These are phyloP conservation scores for Plectosphaerella cucumerina DNA, from an alignment of 2,329 filamentous ascomycete genomes.

Conservation along the genomic window DNA sequence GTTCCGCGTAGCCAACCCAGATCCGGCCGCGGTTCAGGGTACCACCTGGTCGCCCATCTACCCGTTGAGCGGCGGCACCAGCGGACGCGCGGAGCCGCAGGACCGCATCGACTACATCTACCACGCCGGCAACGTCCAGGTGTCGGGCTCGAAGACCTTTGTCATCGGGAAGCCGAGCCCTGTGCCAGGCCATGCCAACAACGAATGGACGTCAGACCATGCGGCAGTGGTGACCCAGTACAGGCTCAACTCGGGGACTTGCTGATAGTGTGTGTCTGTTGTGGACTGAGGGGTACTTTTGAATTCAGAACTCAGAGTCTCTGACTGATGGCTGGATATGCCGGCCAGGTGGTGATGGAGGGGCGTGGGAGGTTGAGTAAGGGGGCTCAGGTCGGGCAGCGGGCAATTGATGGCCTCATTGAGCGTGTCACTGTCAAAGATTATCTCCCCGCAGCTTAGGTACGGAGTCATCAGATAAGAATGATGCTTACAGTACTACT, in stretches of 20 bases:
- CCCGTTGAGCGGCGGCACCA: conserved; percentile 21
- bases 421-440: no score
- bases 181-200: conserved; percentile 27
- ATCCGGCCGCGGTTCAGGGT: conserved; percentile 26
- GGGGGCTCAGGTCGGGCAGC: no score
- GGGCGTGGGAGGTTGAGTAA: no score
- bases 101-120: conserved; percentile 40
- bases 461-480: no score
- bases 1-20: conserved; percentile 29
- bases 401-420: no score
- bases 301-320: no score
- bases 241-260: not conserved
- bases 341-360: no score
- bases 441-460: no score
- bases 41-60: conserved; percentile 37
- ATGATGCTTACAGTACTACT: no score
- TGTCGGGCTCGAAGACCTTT: conserved; percentile 22
- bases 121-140: conserved; percentile 27
- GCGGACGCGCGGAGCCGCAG: conserved; percentile 25
- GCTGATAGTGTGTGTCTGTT: no score
- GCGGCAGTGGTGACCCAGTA: conserved; percentile 1
- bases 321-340: no score
- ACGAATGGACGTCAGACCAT: conserved; percentile 39
- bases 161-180: conserved; percentile 28
- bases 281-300: no score